These are phyloP conservation scores for Globisporangium viniferum DNA, from an alignment of 352 stramenopile species.

Conservation along the genomic window DNA sequence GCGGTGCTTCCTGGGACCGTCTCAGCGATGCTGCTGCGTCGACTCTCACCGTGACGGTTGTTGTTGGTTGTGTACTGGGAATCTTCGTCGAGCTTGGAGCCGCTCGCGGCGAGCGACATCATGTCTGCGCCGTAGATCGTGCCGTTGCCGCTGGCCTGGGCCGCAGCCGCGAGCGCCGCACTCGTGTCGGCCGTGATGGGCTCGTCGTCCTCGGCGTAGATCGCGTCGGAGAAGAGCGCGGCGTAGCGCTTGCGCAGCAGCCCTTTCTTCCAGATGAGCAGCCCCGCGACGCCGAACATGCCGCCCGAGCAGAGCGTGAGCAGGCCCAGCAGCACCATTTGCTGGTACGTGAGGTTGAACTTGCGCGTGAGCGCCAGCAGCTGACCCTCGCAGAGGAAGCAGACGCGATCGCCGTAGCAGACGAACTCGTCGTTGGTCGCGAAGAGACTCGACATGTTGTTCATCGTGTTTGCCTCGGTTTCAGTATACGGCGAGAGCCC, in stretches of 20 bases:
- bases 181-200: slow-evolving; percentile 10
- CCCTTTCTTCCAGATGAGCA: slow-evolving; percentile 69
- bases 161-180: slow-evolving; percentile 10
- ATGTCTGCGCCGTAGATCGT: slow-evolving; percentile 14
- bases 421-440: slow-evolving; percentile 48
- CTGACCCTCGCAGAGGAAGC: slow-evolving; percentile 71
- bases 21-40: slow-evolving; percentile 4
- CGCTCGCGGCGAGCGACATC: neutral
- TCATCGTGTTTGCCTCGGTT: neutral
- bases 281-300: slow-evolving; percentile 58
- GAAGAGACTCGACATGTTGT: neutral
- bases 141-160: slow-evolving; percentile 13
- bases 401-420: slow-evolving; percentile 72
- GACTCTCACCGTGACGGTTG: neutral
- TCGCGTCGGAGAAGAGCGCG: slow-evolving; percentile 53
- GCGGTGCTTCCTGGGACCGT: slow-evolving; percentile 3
- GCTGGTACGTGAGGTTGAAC: slow-evolving; percentile 75
- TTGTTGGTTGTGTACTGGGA: neutral
- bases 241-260: slow-evolving; percentile 74
- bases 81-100: slow-evolving; percentile 18
- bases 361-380: slow-evolving; percentile 63
- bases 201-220: slow-evolving; percentile 48
- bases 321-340: slow-evolving; percentile 58
- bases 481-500: neutral
- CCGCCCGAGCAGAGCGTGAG: slow-evolving; percentile 53